Base-by-base conservation (phyloP, 495 filamentous ascomycete species). In the Evernia prunastri region DNA sequence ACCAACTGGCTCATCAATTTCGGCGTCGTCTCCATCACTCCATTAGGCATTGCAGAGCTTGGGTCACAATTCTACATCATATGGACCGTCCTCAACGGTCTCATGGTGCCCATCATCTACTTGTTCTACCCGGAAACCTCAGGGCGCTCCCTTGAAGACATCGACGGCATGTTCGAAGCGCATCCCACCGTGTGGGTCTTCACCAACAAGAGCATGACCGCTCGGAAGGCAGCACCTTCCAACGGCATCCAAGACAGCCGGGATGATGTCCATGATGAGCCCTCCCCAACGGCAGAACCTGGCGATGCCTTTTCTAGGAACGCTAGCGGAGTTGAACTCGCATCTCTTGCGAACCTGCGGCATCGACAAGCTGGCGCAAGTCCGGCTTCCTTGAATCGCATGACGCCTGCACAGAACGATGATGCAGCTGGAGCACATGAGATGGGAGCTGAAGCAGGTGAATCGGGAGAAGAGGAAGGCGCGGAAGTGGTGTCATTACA, bases 41-140 rank as follows among this genome's bases (percentile, higher is more conserved):
- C 82, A 2, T 74, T 80, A n/a, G 83, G 82, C 8, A 83, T 86
- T 63, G 73, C 80, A 43, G 79, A 71, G 56, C 73, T 86, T 20
- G 76, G 78, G 3, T 86, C 82, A 82, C 72, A 74, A 57, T 86
- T 86, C 71, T 88, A 82, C 74, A 80, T 87, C 66, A 81, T 87
- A 33, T 87, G 81, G 76, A 80, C 80, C 10, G 78, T 82, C 10
- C 77, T 84, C 67, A 86, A 87, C 65, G 77, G 76, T 11, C 61
- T 73, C 37, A 87, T 87, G 69, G 69, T 86, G 4, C 81, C 81
- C 0, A 73, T 86, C 23, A 77, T 86, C 36, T 87, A 84, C 65
- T 78, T 86, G 67, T 79, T 86, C 56, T 86, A 83, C 65, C 84
- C 83, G 0, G 84, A 87, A 68, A 72, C 68, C 3, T 63, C 72